These are phyloP conservation scores for Suhomyces terraborum DNA, from an alignment of 1,139 yeast species.

Conservation along the genomic window DNA sequence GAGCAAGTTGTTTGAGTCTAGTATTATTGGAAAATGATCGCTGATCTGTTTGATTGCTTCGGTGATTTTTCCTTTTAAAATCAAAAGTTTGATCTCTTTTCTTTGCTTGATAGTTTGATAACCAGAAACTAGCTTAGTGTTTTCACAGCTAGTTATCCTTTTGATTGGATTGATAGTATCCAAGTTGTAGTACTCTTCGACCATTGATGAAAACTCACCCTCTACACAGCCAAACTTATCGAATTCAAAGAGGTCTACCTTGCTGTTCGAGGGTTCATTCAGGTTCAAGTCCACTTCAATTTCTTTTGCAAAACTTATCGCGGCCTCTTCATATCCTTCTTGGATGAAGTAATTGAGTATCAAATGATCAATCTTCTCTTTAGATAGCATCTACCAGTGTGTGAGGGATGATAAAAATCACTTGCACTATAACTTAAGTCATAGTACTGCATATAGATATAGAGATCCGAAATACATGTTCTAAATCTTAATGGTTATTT, in stretches of 20 bases:
- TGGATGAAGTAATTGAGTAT: slow-evolving; percentile 57
- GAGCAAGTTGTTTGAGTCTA: slow-evolving; percentile 57
- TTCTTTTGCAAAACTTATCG: slow-evolving; percentile 51
- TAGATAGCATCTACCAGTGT: slow-evolving; percentile 17
- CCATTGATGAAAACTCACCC: slow-evolving; percentile 20
- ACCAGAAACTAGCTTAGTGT: slow-evolving; percentile 31
- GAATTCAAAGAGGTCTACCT: slow-evolving; percentile 8
- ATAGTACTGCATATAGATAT: background rate
- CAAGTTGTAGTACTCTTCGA: slow-evolving; percentile 19
- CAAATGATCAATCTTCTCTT: slow-evolving; percentile 44
- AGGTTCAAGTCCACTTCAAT: slow-evolving; percentile 14
- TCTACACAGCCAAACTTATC: slow-evolving; percentile 14
- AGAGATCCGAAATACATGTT: too few relatives aligned
- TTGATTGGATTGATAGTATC: background rate
- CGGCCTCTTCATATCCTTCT: slow-evolving; percentile 60
- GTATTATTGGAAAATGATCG: slow-evolving; percentile 52
- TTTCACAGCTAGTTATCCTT: slow-evolving; percentile 13
- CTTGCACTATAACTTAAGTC: background rate
- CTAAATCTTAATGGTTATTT: too few relatives aligned
- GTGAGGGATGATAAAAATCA: background rate
- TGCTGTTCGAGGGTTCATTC: slow-evolving; percentile 2
- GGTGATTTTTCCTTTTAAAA: slow-evolving; percentile 53
- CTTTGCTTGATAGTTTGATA: slow-evolving; percentile 51
- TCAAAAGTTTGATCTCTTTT: slow-evolving; percentile 48
- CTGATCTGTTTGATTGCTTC: slow-evolving; percentile 50